A percentile compares a stretch with the other conserved stretches of the same genome.
These are phyloP conservation scores for Candida nitratophila DNA, from an alignment of 805 yeast genomes.

Conservation along the genomic window DNA sequence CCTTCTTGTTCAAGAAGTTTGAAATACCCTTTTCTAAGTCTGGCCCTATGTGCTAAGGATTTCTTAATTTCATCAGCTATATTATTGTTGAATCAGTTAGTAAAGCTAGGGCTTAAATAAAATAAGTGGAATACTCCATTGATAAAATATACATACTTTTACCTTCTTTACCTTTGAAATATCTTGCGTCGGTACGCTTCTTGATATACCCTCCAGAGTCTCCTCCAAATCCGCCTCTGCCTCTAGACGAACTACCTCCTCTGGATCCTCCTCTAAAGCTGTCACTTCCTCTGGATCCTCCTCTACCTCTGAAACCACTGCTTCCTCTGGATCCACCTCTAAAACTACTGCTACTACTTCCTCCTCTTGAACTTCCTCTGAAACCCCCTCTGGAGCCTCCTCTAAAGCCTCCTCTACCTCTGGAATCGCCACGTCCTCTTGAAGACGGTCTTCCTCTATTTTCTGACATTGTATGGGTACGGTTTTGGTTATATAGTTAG, in stretches of 20 bases:
- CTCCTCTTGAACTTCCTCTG: slow-evolving; percentile 13
- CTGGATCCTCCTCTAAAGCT: too few species aligned
- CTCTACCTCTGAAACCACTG: background rate
- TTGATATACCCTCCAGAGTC: background rate
- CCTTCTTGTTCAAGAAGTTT: slow-evolving; percentile 74
- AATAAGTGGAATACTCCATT: too few species aligned
- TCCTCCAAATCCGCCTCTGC: background rate
- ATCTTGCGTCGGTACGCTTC: slow-evolving; percentile 1
- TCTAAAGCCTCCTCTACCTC: background rate
- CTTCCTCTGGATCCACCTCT: background rate
- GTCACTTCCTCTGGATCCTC: background rate
- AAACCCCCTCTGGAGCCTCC: background rate
- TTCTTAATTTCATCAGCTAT: slow-evolving; percentile 59
- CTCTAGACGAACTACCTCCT: slow-evolving; percentile 13
- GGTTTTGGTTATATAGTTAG: too few species aligned
- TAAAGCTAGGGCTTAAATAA: too few species aligned
- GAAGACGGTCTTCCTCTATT: background rate
- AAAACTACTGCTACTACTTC: background rate
- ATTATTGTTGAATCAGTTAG: background rate
- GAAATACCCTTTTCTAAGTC: slow-evolving; percentile 74
- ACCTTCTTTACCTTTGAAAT: slow-evolving; percentile 21
- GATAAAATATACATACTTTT: slow-evolving; percentile 22
- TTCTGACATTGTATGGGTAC: background rate
- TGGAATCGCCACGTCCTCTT: background rate
- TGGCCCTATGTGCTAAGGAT: slow-evolving; percentile 71